Evolutionary conservation across 768 basidiomycete genomes (phyloP), one percentile per base, ranked within the genome.

Genomic region (Lentinula raphanica): DNA sequence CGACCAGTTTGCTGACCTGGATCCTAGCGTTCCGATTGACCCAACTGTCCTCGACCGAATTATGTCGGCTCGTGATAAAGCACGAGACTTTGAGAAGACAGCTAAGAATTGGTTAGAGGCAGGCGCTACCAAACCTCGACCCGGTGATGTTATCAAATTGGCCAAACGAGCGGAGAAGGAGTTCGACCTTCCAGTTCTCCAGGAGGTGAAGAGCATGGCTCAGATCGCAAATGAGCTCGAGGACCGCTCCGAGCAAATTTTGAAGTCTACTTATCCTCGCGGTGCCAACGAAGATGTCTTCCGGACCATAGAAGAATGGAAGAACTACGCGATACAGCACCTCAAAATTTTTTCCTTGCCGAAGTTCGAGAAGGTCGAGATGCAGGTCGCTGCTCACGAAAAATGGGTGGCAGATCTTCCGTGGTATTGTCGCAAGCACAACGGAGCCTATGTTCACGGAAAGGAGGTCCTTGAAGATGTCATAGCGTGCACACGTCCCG

Each of bases 211-310:
- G 67, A 79, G 83, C 48, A 84, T 81, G 28, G 87, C 88, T 21
- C 84, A 88, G 59, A 85, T 90, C 61, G 91, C 89, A n/a, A 73
- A 80, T 59, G 90, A 91, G 64, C 81, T 92, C 25, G 90, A 93
- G 71, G 75, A 75, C 19, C 81, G 85, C 58, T 90, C 89, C 66
- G 90, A 92, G 39, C 79, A 82, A 29, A 87, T 92, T 29, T 69
- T 92, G 59, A 83, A 84, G 62, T 81, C 84, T 53, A 78, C 80
- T 13, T 88, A 85, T 63, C 76, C 75, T 44, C 78, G 74, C 54
- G 72, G 66, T 21, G 83, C 85, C 21, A 77, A 79, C 5, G 79
- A 81, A 31, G 84, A 90, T 61, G 76, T 90, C 48, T 90, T 94
- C 65, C 77, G 82, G 32, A 83, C 83, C 57, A 87, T 94, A 69